Conservation (phyloP, 176 grass and related monocot genomes). For the Bothriochloa decipiens region DNA sequence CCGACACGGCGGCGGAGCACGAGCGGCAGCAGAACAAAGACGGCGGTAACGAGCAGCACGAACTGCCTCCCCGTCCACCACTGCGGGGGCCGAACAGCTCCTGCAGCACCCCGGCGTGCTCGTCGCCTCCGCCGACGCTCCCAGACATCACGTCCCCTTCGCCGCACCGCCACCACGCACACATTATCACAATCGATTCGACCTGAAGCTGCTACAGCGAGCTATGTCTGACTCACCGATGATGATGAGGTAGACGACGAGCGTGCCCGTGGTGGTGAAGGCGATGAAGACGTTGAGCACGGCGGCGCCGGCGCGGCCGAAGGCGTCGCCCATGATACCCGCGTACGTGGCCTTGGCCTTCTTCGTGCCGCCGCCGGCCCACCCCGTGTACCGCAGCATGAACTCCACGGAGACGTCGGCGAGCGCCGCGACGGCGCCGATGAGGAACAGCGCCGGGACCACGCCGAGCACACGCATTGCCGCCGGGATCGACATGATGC, state of each 20-base stretch:
- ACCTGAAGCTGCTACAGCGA: background rate
- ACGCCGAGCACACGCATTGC: conserved; percentile 89
- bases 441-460: conserved; percentile 51
- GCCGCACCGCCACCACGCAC: no score
- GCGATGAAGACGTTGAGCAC: conserved; percentile 63
- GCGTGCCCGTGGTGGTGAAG: conserved; percentile 66
- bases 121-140: conserved; percentile 46
- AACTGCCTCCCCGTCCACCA: conserved; percentile 82
- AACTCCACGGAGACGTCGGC: conserved; percentile 72
- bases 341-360: conserved; percentile 50
- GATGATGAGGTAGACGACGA: conserved; percentile 93
- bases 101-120: conserved; percentile 71
- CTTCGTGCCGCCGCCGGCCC: conserved; percentile 16
- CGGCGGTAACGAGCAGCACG: conserved; percentile 55
- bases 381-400: conserved; percentile 71
- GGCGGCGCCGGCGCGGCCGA: conserved; percentile 62
- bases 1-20: conserved; percentile 78
- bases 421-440: conserved; percentile 58
- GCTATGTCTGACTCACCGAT: conserved; percentile 53
- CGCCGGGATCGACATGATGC: conserved; percentile 96
- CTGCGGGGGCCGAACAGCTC: conserved; percentile 65
- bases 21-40: conserved; percentile 70
- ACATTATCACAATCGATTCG: background rate
- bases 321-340: conserved; percentile 68
- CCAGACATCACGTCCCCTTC: conserved; percentile 90